Base-by-base conservation (phyloP, 225 moss, liverwort and hornwort genomes). In the Climacium dendroides region DNA sequence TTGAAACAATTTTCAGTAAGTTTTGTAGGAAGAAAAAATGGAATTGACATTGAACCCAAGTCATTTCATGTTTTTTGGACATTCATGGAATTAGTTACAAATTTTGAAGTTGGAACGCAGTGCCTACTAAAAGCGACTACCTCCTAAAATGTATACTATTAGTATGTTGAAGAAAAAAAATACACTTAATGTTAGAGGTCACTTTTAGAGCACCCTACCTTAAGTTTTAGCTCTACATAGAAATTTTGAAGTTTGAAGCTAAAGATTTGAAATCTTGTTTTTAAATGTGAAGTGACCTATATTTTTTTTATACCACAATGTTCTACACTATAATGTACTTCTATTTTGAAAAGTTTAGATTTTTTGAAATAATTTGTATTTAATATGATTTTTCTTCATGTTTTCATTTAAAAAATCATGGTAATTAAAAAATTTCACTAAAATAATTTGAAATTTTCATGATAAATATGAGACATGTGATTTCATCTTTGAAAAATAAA, bases 141-240 rank as follows among this genome's bases (percentile, higher is more conserved):
- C 16, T 53, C 15, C 4, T 53, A 5, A 16, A 53, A 53, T 53
- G 16, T 6, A 17, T 6, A 17, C 53, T 53, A 17, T 53, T 53
- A 17, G 53, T 53, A 53, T 10, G 5, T 53, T 5, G 53, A 53
- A 17, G 53, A 53, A 17, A 53, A 17, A 17, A 16, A 53, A 53
- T 53, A 17, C 17, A 53, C 53, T 10, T 3, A 16, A 17, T 17
- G 17, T 53, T 53, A 53, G 53, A 11, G 5, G 53, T 53, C 15
- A 15, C 16, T 53, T 53, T 53, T 53, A 16, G 17, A 53, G 53
- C 53, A 17, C 53, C n/a, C n/a, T n/a, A n/a, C n/a, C n/a, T n/a
- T n/a, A n/a, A 48, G 4, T 32, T 30, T 45, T 5, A 1, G 0
- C 0, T 25, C 7, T 1, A 41, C 1, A 8, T 25, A 3, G 0